Conservation (phyloP, 2,329 filamentous ascomycete species). For the Fusarium sp. region DNA sequence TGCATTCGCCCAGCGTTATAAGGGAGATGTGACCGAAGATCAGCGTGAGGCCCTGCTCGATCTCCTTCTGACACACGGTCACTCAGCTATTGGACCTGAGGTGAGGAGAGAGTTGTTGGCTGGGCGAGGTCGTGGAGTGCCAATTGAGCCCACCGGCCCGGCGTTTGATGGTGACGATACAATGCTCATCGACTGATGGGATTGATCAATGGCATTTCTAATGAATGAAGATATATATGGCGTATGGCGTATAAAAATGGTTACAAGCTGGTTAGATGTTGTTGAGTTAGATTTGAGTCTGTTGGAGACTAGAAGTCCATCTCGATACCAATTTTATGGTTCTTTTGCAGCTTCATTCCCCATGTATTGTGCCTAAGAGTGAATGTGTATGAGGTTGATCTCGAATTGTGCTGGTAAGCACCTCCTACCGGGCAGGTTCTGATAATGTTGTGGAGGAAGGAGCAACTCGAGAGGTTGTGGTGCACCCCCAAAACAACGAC, state of each 20-base stretch:
- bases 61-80: conserved; percentile 84
- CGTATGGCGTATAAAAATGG: conserved; percentile 45
- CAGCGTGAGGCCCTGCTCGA: conserved; percentile 92
- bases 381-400: background rate
- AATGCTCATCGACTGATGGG: conserved; percentile 76
- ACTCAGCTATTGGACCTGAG: conserved; percentile 90
- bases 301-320: conserved; percentile 33
- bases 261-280: conserved; percentile 40
- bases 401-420: background rate
- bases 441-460: background rate
- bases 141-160: conserved; percentile 66
- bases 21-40: conserved; percentile 95
- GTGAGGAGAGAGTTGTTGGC: conserved; percentile 89
- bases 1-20: conserved; percentile 92
- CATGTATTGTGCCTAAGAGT: background rate
- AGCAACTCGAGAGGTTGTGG: background rate
- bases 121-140: conserved; percentile 84
- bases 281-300: conserved; percentile 40
- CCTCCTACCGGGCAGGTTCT: too few relatives aligned
- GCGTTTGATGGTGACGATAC: conserved; percentile 85
- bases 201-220: conserved; percentile 32
- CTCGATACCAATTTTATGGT: conserved; percentile 44
- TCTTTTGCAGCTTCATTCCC: background rate
- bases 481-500: background rate
- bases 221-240: conserved; percentile 43